These are phyloP conservation scores for Camelina sativa DNA, from an alignment of 345 rosid species.

Conservation along the genomic window DNA sequence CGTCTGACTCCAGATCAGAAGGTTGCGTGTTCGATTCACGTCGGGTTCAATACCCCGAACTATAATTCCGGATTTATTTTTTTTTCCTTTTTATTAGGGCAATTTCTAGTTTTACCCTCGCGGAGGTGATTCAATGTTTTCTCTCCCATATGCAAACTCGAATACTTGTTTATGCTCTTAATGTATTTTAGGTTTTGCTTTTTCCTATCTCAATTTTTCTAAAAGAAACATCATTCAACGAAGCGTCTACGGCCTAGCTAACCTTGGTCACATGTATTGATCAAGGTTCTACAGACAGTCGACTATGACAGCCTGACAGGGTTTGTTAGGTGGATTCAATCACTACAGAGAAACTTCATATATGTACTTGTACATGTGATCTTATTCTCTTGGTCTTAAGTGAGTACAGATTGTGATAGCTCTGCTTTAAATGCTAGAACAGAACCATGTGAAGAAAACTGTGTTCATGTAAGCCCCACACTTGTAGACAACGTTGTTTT, in stretches of 20 bases:
- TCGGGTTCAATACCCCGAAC: constrained; percentile 1
- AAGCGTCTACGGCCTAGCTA: not conserved
- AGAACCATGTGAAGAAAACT: constrained; percentile 11
- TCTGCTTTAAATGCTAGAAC: constrained; percentile 26
- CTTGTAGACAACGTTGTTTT: constrained; percentile 5
- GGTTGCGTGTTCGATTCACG: constrained; percentile 70
- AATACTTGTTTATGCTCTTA: no score
- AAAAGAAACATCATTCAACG: no score
- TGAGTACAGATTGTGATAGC: not conserved
- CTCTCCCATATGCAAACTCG: no score
- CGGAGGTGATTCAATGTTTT: not conserved
- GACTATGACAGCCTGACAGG: not conserved
- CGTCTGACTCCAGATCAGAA: constrained; percentile 99
- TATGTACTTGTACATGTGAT: constrained; percentile 17
- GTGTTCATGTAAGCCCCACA: constrained; percentile 27
- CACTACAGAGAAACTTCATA: not conserved
- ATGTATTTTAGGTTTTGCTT: no score
- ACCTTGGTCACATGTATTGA: constrained; percentile 19
- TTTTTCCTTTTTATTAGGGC: no score
- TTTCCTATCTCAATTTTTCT: no score
- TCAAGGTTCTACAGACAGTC: constrained; percentile 19
- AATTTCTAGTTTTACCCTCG: no score
- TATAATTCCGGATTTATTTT: not conserved
- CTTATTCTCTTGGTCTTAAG: constrained; percentile 22
- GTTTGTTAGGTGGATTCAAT: constrained; percentile 7